Evolutionary conservation across 169 alveolate species (phyloP).

Genomic region (Eimeria tenella): DNA sequence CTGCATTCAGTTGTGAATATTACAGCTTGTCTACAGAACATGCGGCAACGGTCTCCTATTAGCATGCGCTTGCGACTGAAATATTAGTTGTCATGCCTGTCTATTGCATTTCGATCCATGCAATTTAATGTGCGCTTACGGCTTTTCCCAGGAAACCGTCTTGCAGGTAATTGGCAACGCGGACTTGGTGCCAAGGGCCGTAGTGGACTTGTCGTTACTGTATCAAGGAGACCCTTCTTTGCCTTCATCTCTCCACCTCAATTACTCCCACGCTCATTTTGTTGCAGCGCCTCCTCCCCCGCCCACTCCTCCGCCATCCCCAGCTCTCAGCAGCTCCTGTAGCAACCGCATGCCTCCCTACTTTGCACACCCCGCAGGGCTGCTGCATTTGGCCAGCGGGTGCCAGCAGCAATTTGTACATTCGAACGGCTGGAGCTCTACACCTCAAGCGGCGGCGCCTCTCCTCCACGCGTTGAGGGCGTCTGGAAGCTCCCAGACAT

Average conservation of each 20-base stretch:
- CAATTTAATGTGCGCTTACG: neutral
- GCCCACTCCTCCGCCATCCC: constrained; percentile 71
- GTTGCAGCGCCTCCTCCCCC: constrained; percentile 68
- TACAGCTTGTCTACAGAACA: neutral
- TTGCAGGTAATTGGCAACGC: constrained; percentile 68
- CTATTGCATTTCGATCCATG: too few relatives aligned
- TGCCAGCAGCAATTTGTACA: neutral
- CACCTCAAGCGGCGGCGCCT: constrained; percentile 61
- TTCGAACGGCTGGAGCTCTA: constrained; percentile 41
- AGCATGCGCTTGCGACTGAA: too few relatives aligned
- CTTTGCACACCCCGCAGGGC: constrained; percentile 55
- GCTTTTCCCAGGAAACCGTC: constrained; percentile 25
- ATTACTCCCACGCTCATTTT: constrained; percentile 59
- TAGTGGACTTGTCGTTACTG: constrained; percentile 36
- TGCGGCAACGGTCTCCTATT: too few relatives aligned
- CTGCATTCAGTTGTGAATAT: neutral
- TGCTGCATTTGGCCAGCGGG: constrained; percentile 59
- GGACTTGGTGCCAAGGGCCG: constrained; percentile 58
- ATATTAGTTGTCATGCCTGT: too few relatives aligned
- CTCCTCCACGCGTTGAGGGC: constrained; percentile 49
- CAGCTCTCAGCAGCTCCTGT: constrained; percentile 69
- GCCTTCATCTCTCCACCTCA: constrained; percentile 69
- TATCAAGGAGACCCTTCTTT: constrained; percentile 61
- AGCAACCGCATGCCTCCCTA: constrained; percentile 38
- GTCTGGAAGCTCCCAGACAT: constrained; percentile 53